A percentile compares a stretch with the other conserved stretches of the same genome.
Conservation (phyloP, 306 rosid genomes). For the Ammopiptanthus mongolicus region DNA sequence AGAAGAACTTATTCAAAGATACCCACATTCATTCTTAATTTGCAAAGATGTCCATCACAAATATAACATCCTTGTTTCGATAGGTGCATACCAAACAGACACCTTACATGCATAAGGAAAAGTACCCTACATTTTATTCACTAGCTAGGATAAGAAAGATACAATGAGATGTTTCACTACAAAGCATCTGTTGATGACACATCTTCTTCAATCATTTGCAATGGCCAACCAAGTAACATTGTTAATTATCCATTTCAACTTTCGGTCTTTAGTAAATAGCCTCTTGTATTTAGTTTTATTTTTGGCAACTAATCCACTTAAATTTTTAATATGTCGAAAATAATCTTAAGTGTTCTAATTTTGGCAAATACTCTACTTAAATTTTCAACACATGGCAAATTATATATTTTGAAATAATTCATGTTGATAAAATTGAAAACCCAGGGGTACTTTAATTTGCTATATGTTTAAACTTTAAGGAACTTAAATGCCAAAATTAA, state of each 20-base stretch:
- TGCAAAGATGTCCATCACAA: too few relatives aligned
- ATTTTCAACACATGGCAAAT: not conserved
- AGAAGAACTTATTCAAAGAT: too few relatives aligned
- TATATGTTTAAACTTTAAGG: not conserved
- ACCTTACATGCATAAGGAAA: not conserved
- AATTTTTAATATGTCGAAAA: too few relatives aligned
- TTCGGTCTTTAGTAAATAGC: not conserved
- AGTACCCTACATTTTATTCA: not conserved
- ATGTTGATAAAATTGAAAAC: not conserved
- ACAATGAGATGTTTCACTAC: too few relatives aligned
- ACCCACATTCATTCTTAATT: too few relatives aligned
- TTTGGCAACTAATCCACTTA: not conserved
- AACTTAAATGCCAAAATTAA: not conserved
- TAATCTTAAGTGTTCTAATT: not conserved
- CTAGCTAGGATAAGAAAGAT: not conserved
- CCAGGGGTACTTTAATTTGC: not conserved
- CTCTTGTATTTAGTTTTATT: not conserved
- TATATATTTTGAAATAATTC: not conserved
- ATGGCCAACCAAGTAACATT: not conserved
- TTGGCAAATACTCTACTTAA: not conserved
- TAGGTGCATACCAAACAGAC: too few relatives aligned
- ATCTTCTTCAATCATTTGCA: not conserved
- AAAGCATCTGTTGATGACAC: not conserved
- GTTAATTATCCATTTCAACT: not conserved
- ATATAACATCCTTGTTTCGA: too few relatives aligned